Evolutionary conservation across 2,329 filamentous ascomycete species (phyloP).

Genomic region (Fusarium luffae): DNA sequence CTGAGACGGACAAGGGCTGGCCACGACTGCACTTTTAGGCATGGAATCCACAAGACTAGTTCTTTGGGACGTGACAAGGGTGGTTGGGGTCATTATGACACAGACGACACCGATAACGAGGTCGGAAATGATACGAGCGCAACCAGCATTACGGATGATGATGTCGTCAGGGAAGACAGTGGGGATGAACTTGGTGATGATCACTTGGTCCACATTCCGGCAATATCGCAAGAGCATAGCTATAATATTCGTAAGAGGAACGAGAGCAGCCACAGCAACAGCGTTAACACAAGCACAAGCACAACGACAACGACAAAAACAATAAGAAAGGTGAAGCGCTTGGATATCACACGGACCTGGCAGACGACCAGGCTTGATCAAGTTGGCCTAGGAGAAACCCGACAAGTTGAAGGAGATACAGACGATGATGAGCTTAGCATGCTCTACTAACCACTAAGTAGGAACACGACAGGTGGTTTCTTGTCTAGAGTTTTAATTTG

Average conservation of each 20-base stretch:
- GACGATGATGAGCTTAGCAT: conserved; percentile 37
- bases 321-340: conserved; percentile 32
- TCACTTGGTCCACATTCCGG: background rate
- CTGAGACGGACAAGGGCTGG: conserved; percentile 13
- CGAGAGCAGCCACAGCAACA: background rate
- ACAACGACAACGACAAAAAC: background rate
- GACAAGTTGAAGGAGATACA: conserved; percentile 15
- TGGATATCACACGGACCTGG: conserved; percentile 23
- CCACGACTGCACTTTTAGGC: conserved; percentile 4
- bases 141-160: conserved; percentile 25
- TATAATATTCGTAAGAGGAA: background rate
- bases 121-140: conserved; percentile 25
- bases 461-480: background rate
- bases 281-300: background rate
- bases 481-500: background rate
- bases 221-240: background rate
- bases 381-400: conserved; percentile 17
- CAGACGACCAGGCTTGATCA: conserved; percentile 18
- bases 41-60: conserved; percentile 4
- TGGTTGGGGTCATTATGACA: conserved; percentile 10
- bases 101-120: conserved; percentile 17
- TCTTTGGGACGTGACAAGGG: conserved; percentile 24
- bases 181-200: conserved; percentile 39
- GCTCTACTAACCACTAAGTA: conserved; percentile 13
- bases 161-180: conserved; percentile 24